These are phyloP conservation scores for Laetiporus sulphureus DNA, from an alignment of 1,284 basidiomycete species.

Conservation along the genomic window DNA sequence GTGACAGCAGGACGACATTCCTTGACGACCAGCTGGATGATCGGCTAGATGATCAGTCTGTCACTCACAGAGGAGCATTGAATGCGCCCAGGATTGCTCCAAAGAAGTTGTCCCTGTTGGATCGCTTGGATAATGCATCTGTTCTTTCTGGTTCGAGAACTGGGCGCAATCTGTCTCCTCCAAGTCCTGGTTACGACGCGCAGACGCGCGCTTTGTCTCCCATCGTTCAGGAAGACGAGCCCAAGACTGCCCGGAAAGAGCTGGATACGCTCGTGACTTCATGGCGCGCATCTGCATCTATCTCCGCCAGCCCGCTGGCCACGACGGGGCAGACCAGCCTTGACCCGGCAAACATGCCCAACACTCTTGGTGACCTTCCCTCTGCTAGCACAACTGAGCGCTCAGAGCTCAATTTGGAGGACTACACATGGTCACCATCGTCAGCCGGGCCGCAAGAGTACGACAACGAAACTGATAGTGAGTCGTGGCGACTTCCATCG, in stretches of 20 bases:
- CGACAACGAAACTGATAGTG: constrained; percentile 23
- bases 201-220: constrained; percentile 39
- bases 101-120: constrained; percentile 60
- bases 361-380: constrained; percentile 30
- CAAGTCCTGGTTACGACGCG: constrained; percentile 24
- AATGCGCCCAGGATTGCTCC: constrained; percentile 43
- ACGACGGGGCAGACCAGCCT: constrained; percentile 46
- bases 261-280: constrained; percentile 52
- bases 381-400: constrained; percentile 30
- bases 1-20: constrained; percentile 47
- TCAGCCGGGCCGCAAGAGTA: constrained; percentile 37
- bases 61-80: constrained; percentile 14
- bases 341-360: constrained; percentile 48
- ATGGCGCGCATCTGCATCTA: constrained; percentile 54
- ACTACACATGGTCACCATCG: constrained; percentile 65
- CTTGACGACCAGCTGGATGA: constrained; percentile 39
- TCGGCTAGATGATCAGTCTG: constrained; percentile 26
- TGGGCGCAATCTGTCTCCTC: constrained; percentile 19
- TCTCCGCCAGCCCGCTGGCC: constrained; percentile 40
- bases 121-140: constrained; percentile 45
- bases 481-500: constrained; percentile 28
- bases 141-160: constrained; percentile 27
- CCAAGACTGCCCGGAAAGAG: constrained; percentile 37
- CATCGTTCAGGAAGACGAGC: constrained; percentile 55
- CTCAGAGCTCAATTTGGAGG: constrained; percentile 46